Percentiles rank a stretch among this genome's conserved stretches.
Conservation (phyloP, 2,329 filamentous ascomycete genomes). For the Leptographium radiaticola region DNA sequence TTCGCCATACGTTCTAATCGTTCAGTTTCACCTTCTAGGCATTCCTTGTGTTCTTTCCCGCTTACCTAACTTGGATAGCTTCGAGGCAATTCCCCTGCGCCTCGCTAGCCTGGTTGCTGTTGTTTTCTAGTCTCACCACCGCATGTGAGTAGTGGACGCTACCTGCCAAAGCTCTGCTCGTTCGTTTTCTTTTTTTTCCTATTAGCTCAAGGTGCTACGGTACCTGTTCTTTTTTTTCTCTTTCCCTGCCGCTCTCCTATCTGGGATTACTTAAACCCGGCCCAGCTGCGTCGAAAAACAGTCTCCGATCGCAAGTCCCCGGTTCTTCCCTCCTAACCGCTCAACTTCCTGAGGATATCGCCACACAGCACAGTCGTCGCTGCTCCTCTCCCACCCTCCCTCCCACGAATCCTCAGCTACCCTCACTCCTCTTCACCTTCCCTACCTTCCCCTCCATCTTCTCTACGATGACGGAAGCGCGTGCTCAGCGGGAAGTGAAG, state of each 20-base stretch:
- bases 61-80: conserved; percentile 1
- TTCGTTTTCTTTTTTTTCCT: background rate
- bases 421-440: conserved; percentile 7
- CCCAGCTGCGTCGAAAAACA: background rate
- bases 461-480: conserved; percentile 21
- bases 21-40: background rate
- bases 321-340: background rate
- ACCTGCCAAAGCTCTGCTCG: background rate
- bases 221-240: background rate
- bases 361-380: background rate
- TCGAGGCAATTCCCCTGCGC: background rate
- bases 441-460: background rate
- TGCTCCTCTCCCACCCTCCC: background rate
- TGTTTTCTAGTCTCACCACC: background rate
- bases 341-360: background rate
- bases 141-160: background rate
- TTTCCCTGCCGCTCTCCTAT: background rate
- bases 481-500: conserved; percentile 58
- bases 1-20: background rate
- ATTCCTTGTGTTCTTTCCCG: background rate
- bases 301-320: background rate
- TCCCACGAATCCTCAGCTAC: conserved; percentile 7
- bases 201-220: background rate
- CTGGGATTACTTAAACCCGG: background rate
- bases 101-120: background rate